Conservation (phyloP, 2,329 filamentous ascomycete genomes). For the Pezicula carpinea region DNA sequence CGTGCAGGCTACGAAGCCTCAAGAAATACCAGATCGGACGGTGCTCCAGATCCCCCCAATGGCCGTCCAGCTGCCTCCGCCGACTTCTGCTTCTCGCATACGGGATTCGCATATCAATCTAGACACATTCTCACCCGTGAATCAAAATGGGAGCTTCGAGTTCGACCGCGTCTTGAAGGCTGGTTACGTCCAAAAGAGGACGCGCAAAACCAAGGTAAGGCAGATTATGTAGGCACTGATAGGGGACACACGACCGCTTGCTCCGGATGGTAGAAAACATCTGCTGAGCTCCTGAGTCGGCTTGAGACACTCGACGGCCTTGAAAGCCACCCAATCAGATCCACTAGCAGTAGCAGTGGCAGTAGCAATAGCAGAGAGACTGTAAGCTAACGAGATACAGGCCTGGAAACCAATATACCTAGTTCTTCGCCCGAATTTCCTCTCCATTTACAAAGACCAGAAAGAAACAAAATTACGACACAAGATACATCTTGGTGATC, state of each 20-base stretch:
- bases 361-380: not conserved
- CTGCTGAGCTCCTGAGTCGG: no score
- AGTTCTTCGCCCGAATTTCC: constrained; percentile 81
- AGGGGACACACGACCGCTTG: no score
- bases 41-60: constrained; percentile 18
- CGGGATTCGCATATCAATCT: constrained; percentile 43
- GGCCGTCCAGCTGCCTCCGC: constrained; percentile 12
- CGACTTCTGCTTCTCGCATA: constrained; percentile 19
- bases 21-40: constrained; percentile 18
- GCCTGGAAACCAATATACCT: constrained; percentile 88
- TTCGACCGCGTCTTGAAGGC: constrained; percentile 92
- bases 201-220: constrained; percentile 83
- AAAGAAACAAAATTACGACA: constrained; percentile 86
- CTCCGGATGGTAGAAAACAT: no score
- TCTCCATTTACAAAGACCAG: constrained; percentile 90
- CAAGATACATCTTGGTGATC: constrained; percentile 81
- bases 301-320: not conserved
- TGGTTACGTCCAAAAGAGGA: constrained; percentile 81
- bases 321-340: not conserved
- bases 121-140: constrained; percentile 77
- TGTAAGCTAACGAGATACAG: constrained; percentile 36
- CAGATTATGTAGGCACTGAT: not conserved
- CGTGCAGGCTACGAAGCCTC: constrained; percentile 16
- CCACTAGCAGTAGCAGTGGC: constrained; percentile 7
- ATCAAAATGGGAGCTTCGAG: constrained; percentile 92